phyloP scores from a whole-genome alignment of 2,329 filamentous ascomycete species.

The Sporothrix euskadiensis region DNA sequence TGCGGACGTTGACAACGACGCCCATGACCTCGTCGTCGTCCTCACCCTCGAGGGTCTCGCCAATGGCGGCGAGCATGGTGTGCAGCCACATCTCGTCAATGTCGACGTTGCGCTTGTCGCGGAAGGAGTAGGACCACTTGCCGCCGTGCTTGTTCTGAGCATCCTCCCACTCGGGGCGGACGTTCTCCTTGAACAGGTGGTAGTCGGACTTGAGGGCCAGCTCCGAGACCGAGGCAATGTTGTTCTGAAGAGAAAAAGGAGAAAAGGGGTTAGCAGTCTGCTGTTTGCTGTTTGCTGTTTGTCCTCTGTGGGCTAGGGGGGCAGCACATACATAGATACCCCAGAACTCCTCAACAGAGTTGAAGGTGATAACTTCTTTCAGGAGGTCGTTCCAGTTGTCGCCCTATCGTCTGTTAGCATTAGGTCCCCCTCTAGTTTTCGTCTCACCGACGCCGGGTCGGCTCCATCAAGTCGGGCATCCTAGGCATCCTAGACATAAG shows the following conservation, averaged over 20 bases:
- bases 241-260: slow-evolving; percentile 68
- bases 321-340: slow-evolving; percentile 82
- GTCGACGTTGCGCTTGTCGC: slow-evolving; percentile 87
- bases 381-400: slow-evolving; percentile 98
- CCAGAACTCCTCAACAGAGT: slow-evolving; percentile 99
- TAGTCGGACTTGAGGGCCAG: slow-evolving; percentile 98
- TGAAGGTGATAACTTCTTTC: slow-evolving; percentile 98
- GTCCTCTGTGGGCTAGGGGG: neutral
- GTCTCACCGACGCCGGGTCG: neutral
- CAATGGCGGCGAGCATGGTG: slow-evolving; percentile 93
- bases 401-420: slow-evolving; percentile 56
- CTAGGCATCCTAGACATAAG: slow-evolving; percentile 41
- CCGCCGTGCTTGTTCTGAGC: slow-evolving; percentile 98
- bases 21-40: slow-evolving; percentile 98
- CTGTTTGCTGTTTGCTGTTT: neutral
- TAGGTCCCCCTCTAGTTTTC: neutral
- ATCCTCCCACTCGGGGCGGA: slow-evolving; percentile 98
- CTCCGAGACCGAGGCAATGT: slow-evolving; percentile 94
- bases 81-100: slow-evolving; percentile 97
- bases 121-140: slow-evolving; percentile 98
- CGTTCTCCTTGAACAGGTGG: slow-evolving; percentile 97
- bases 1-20: slow-evolving; percentile 97
- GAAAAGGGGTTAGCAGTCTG: slow-evolving; percentile 24
- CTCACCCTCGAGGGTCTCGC: slow-evolving; percentile 94
- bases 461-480: neutral